Conservation (phyloP, 768 basidiomycete species). For the Cystobasidium onofrii region DNA sequence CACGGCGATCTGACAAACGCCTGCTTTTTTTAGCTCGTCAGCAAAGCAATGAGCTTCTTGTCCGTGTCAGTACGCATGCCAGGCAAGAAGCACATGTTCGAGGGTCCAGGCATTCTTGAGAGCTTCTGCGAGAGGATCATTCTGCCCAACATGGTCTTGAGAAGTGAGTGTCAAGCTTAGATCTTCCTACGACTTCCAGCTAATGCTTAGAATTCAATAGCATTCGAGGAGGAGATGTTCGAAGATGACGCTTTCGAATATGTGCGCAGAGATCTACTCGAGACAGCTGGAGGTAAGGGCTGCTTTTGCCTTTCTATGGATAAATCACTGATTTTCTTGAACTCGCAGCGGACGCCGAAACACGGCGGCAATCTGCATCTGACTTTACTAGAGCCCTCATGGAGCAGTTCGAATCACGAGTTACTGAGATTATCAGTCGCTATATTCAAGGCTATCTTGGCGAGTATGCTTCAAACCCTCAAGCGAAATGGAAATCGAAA, state of each 20-base stretch:
- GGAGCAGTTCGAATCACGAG: conserved; percentile 63
- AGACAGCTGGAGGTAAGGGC: conserved; percentile 51
- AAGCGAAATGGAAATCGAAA: conserved; percentile 77
- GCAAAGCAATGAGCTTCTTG: conserved; percentile 81
- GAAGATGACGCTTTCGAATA: conserved; percentile 96
- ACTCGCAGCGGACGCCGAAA: conserved; percentile 58
- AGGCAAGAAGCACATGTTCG: conserved; percentile 68
- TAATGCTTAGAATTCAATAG: conserved; percentile 44
- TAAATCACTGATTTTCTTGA: background rate
- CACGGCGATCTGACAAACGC: background rate
- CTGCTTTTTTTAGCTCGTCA: conserved; percentile 55
- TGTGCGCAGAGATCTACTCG: conserved; percentile 73
- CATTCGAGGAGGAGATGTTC: conserved; percentile 87
- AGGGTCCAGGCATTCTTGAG: conserved; percentile 65
- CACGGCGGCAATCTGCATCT: conserved; percentile 82
- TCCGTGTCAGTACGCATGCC: conserved; percentile 85
- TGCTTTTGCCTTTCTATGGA: background rate
- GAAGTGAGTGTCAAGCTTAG: conserved; percentile 49
- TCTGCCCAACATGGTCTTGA: conserved; percentile 80
- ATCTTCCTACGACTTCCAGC: background rate
- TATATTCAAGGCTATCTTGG: conserved; percentile 65
- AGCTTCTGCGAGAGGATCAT: conserved; percentile 81
- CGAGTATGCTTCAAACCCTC: conserved; percentile 55
- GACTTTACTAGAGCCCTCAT: conserved; percentile 92
- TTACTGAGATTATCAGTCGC: conserved; percentile 76